A percentile compares a stretch with the other conserved stretches of the same genome.
Evolutionary conservation across 1,139 yeast genomes (phyloP).

Genomic region (Candida tropicalis): DNA sequence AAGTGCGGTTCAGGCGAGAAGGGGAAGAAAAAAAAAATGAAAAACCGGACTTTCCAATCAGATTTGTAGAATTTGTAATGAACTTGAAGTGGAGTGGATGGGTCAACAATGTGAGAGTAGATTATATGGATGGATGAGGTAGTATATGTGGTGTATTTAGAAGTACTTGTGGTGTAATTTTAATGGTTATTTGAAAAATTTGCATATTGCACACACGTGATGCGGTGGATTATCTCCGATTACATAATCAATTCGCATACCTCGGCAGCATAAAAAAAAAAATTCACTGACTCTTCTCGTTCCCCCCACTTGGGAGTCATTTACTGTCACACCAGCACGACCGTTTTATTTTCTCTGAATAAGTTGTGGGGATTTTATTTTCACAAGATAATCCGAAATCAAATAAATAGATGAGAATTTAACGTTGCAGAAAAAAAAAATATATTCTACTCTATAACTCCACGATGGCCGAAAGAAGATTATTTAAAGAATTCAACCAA

Average conservation of each 20-base stretch:
- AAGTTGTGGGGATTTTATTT: slow-evolving; percentile 3
- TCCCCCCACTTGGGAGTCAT: neutral
- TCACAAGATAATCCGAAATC: slow-evolving; percentile 3
- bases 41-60: neutral
- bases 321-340: slow-evolving; percentile 1
- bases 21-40: neutral
- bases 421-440: neutral
- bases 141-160: too few species aligned
- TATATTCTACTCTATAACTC: neutral
- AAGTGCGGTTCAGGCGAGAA: slow-evolving; percentile 4
- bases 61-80: neutral
- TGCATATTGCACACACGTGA: too few species aligned
- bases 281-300: too few species aligned
- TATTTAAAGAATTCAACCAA: slow-evolving; percentile 31
- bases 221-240: neutral
- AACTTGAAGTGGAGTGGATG: too few species aligned
- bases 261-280: too few species aligned
- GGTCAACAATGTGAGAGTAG: too few species aligned
- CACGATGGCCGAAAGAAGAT: slow-evolving; percentile 33
- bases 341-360: neutral
- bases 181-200: too few species aligned
- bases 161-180: too few species aligned
- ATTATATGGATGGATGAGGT: too few species aligned
- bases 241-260: neutral
- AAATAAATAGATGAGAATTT: neutral